These are phyloP conservation scores for Przewalskia tangutica DNA, from an alignment of 257 asterid species.

Conservation along the genomic window DNA sequence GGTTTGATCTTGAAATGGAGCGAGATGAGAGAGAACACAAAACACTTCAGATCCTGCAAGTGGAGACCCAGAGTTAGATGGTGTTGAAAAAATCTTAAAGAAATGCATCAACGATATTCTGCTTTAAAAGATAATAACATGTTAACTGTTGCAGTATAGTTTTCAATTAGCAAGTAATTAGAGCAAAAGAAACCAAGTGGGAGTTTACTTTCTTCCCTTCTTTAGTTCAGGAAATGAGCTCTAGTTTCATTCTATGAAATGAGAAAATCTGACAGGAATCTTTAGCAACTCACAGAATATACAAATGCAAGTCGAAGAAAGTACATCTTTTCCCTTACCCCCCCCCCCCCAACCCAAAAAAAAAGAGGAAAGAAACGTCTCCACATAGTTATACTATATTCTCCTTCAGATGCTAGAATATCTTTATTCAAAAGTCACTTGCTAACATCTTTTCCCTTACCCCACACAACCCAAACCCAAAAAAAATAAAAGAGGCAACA, in stretches of 20 bases:
- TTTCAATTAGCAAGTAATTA: neutral
- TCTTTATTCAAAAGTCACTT: neutral
- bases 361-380: neutral
- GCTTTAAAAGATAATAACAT: neutral
- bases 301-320: neutral
- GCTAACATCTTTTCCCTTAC: no score
- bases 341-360: no score
- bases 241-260: neutral
- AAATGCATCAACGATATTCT: no score
- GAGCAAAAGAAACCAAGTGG: neutral
- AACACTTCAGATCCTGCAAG: constrained; percentile 81
- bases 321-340: neutral
- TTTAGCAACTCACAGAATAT: neutral
- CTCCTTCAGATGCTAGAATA: neutral
- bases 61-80: neutral
- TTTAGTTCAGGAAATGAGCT: neutral
- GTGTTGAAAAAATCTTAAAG: neutral
- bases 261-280: neutral
- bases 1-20: constrained; percentile 91
- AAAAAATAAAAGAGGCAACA: no score
- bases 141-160: neutral
- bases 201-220: neutral
- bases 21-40: constrained; percentile 78
- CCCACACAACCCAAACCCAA: no score
- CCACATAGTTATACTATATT: neutral